Evolutionary conservation across 1,284 basidiomycete species (phyloP).

Genomic region (Farysia itapuensis): DNA sequence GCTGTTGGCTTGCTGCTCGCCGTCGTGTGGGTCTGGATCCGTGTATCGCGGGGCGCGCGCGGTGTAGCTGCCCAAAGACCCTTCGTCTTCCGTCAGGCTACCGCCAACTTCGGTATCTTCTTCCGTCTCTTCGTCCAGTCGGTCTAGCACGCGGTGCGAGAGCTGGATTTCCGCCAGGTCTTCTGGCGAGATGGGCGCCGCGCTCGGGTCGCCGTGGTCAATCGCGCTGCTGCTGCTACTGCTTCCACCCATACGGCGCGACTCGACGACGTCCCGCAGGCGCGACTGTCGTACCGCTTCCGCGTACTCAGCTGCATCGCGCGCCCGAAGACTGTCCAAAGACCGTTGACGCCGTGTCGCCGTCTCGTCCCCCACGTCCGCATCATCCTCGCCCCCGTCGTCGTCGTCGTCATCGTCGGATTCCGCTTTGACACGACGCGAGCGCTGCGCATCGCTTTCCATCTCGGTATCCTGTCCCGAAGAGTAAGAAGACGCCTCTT

Average conservation of each 20-base stretch:
- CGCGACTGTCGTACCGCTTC: conserved; percentile 30
- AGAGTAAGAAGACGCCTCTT: conserved; percentile 9
- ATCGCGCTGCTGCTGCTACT: neutral
- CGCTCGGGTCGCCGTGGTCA: conserved; percentile 13
- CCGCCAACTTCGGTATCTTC: conserved; percentile 46
- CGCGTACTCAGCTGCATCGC: conserved; percentile 31
- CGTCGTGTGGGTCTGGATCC: no score
- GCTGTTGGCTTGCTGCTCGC: no score
- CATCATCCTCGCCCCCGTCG: neutral
- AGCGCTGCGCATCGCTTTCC: conserved; percentile 3
- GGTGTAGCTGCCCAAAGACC: neutral
- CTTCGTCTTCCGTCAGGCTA: conserved; percentile 1
- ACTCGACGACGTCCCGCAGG: conserved; percentile 35
- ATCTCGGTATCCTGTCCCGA: conserved; percentile 14
- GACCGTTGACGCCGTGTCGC: conserved; percentile 17
- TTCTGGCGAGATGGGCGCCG: conserved; percentile 15
- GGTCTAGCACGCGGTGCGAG: conserved; percentile 39
- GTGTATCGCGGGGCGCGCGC: no score
- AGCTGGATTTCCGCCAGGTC: conserved; percentile 23
- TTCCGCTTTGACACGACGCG: conserved; percentile 21
- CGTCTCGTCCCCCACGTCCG: conserved; percentile 6
- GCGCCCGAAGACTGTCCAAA: conserved; percentile 29
- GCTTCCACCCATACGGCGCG: conserved; percentile 35
- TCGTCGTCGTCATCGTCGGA: conserved; percentile 4
- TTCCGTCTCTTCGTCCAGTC: conserved; percentile 54